These are phyloP conservation scores for Eucalyptus dawsonii DNA, from an alignment of 345 rosid species.

Conservation along the genomic window DNA sequence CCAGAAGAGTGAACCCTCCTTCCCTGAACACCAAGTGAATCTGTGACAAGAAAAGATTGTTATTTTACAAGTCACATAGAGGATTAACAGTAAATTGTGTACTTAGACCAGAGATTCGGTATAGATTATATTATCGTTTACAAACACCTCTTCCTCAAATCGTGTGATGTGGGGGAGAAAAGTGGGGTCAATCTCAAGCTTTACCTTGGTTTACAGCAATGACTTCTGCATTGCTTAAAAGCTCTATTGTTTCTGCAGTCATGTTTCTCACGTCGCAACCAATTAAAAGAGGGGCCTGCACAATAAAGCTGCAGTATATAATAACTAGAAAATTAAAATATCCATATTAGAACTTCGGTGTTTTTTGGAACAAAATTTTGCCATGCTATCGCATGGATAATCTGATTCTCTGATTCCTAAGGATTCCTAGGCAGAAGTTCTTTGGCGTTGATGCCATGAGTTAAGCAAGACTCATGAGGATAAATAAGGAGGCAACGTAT, in stretches of 20 bases:
- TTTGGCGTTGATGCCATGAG: neutral
- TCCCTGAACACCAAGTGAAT: slow-evolving; percentile 97
- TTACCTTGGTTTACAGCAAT: slow-evolving; percentile 93
- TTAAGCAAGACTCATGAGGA: neutral
- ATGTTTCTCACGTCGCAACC: slow-evolving; percentile 92
- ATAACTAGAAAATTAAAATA: neutral
- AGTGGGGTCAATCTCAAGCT: neutral
- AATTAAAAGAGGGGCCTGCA: slow-evolving; percentile 91
- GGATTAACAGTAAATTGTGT: neutral
- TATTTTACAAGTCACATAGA: neutral
- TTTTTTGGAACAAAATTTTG: neutral
- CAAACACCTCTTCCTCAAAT: neutral
- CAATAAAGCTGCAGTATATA: neutral
- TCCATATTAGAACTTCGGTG: neutral
- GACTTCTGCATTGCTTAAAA: slow-evolving; percentile 75
- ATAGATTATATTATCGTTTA: neutral
- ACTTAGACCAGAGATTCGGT: neutral
- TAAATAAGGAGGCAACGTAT: neutral
- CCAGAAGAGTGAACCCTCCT: slow-evolving; percentile 62
- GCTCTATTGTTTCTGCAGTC: slow-evolving; percentile 66
- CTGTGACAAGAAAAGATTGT: slow-evolving; percentile 21
- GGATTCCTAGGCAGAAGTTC: neutral
- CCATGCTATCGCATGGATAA: neutral
- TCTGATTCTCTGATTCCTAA: neutral
- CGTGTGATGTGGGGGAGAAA: neutral